Base-by-base conservation (phyloP, 2,329 filamentous ascomycete species). In the Aspergillus ustus region DNA sequence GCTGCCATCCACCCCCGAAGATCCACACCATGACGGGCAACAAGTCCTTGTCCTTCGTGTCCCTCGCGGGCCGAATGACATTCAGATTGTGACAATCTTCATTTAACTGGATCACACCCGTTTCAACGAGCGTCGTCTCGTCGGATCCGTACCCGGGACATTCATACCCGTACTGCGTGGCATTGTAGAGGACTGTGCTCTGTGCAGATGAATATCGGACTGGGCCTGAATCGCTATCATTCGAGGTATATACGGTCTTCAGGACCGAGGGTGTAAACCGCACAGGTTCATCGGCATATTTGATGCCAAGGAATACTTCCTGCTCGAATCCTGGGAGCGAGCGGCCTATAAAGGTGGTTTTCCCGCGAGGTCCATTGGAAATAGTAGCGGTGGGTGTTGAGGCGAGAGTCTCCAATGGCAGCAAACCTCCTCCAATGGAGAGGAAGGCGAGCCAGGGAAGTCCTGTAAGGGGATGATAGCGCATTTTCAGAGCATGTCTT, bases 1-100 rank as follows among this genome's bases (percentile, higher is more conserved):
- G 67, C 54, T 67, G 58, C 70, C 71, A 73, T 2, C 72, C 72
- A 57, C 72, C 72, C 3, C 72, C 72, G 51, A 69, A 73, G 20
- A 74, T 74, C 72, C 72, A 74, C 22, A 74, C 49, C 61, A 74
- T 64, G 17, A 74, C 72, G 4, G 72, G 72, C 11, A 74, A 58
- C 43, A 68, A 52, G 7, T 61, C 60, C 2, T 60, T 54, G 31
- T 53, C 22, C 2, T 17, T 34, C 4, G 28, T 13, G 0, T 51
- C n/a, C 1, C 40, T 11, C 31, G 50, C 46, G 3, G 70, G 72
- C 7, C 68, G 65, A 29, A 73, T 62, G 5, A 74, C 57, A 52
- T 74, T 73, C 37, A 74, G 20, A 58, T 72, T 73, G 25, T 70
- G 51, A 46, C 72, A 74, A 52, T 73, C 65, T 57, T 74, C 71